Conservation (phyloP, 208 protist species). For the Wallacemonas sp. region DNA sequence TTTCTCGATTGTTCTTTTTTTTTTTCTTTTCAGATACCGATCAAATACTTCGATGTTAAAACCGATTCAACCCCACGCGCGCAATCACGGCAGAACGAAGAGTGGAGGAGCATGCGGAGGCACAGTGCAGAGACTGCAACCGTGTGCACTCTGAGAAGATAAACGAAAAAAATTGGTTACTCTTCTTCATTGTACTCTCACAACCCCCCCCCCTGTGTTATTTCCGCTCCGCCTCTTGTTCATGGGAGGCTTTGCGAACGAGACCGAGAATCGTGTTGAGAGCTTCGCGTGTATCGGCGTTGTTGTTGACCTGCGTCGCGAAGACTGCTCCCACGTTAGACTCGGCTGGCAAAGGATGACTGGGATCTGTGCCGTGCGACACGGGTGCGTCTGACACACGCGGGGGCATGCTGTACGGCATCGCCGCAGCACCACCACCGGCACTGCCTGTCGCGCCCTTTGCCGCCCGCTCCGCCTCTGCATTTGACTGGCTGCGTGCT, state of each 20-base stretch:
- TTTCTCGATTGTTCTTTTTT: too few species aligned
- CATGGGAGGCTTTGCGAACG: constrained; percentile 6
- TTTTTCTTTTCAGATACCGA: too few species aligned
- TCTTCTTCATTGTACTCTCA: too few species aligned
- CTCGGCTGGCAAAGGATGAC: constrained; percentile 23
- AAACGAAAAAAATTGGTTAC: too few species aligned
- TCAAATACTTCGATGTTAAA: too few species aligned
- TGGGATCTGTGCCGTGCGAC: constrained; percentile 15
- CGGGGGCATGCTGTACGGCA: neutral
- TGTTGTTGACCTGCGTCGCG: constrained; percentile 26
- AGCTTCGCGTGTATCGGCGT: constrained; percentile 32
- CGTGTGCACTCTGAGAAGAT: too few species aligned
- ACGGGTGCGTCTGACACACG: neutral
- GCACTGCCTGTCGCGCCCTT: neutral
- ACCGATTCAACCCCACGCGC: too few species aligned
- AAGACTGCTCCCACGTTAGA: constrained; percentile 30
- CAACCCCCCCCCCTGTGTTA: neutral
- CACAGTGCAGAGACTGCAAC: too few species aligned
- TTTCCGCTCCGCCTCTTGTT: constrained; percentile 3
- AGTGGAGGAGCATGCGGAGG: too few species aligned
- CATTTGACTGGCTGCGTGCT: neutral
- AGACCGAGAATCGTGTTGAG: constrained; percentile 31
- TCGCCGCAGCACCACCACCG: neutral
- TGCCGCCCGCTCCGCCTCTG: neutral
- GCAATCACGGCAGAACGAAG: too few species aligned